Evolutionary conservation across 176 grass and related monocot species (phyloP).

Genomic region (Oryza coarctata): DNA sequence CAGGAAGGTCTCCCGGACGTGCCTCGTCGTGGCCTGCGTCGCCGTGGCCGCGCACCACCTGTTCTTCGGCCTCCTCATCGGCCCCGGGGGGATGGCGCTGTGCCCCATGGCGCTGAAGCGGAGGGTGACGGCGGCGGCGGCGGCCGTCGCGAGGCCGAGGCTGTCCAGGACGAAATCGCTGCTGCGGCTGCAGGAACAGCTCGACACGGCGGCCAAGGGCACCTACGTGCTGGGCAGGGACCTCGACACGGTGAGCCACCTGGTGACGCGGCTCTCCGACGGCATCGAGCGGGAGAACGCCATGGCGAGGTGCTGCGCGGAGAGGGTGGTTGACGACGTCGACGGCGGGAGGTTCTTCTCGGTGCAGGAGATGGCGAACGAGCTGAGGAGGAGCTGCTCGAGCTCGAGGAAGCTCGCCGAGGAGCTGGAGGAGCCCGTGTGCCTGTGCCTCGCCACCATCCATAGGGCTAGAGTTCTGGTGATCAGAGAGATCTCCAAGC

Average conservation of each 20-base stretch:
- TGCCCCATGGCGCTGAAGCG: conserved; percentile 18
- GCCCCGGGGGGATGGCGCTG: conserved; percentile 26
- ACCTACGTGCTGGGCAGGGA: conserved; percentile 45
- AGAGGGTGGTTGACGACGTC: neutral
- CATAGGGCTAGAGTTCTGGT: conserved; percentile 49
- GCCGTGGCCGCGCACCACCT: conserved; percentile 24
- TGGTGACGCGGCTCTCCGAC: conserved; percentile 38
- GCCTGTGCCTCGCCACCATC: conserved; percentile 49
- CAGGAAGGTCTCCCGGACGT: conserved; percentile 17
- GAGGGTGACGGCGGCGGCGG: neutral
- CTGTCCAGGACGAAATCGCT: neutral
- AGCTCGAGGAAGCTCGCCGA: conserved; percentile 23
- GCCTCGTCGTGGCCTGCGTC: conserved; percentile 14
- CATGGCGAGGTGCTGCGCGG: conserved; percentile 38
- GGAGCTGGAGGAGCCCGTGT: conserved; percentile 47
- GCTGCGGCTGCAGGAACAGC: conserved; percentile 36
- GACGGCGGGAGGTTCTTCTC: neutral
- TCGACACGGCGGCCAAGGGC: conserved; percentile 50
- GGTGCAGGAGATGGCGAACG: conserved; percentile 33
- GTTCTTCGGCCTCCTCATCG: conserved; percentile 35
- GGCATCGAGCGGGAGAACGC: conserved; percentile 42
- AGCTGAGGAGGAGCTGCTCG: conserved; percentile 40
- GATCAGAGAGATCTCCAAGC: conserved; percentile 34
- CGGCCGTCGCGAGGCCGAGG: neutral
- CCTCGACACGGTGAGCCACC: conserved; percentile 49